These are phyloP conservation scores for Ambrosia hybrid DNA, from an alignment of 140 eudicot genomes.

Conservation along the genomic window DNA sequence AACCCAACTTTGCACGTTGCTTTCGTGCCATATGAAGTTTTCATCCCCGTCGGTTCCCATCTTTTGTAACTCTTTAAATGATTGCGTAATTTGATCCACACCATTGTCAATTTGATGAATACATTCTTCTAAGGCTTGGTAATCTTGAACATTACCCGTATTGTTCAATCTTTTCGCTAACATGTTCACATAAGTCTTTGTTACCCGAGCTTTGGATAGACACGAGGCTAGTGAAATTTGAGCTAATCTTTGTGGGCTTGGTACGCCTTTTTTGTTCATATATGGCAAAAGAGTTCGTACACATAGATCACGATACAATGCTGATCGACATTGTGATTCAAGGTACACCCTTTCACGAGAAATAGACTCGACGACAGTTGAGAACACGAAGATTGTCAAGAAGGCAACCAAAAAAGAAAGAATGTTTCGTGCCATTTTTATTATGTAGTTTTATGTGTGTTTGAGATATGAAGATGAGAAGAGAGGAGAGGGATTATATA, in stretches of 20 bases:
- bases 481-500: constrained; percentile 16
- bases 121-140: constrained; percentile 47
- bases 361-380: constrained; percentile 18
- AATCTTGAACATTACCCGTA: constrained; percentile 17
- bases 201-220: constrained; percentile 38
- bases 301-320: constrained; percentile 52
- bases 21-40: constrained; percentile 54
- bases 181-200: constrained; percentile 34
- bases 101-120: constrained; percentile 45
- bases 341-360: constrained; percentile 50
- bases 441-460: constrained; percentile 11
- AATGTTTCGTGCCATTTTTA: constrained; percentile 30
- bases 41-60: constrained; percentile 38
- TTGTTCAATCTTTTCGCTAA: constrained; percentile 29
- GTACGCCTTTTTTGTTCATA: constrained; percentile 18
- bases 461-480: constrained; percentile 22
- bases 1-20: constrained; percentile 65
- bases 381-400: constrained; percentile 33
- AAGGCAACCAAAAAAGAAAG: constrained; percentile 34
- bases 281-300: constrained; percentile 34
- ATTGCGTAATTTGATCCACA: constrained; percentile 47
- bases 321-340: constrained; percentile 42
- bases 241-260: constrained; percentile 44
- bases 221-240: constrained; percentile 46
- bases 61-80: constrained; percentile 43